A percentile compares a stretch with the other conserved stretches of the same genome.
Evolutionary conservation across 495 filamentous ascomycete species (phyloP).

Genomic region (Aspergillus panamensis): DNA sequence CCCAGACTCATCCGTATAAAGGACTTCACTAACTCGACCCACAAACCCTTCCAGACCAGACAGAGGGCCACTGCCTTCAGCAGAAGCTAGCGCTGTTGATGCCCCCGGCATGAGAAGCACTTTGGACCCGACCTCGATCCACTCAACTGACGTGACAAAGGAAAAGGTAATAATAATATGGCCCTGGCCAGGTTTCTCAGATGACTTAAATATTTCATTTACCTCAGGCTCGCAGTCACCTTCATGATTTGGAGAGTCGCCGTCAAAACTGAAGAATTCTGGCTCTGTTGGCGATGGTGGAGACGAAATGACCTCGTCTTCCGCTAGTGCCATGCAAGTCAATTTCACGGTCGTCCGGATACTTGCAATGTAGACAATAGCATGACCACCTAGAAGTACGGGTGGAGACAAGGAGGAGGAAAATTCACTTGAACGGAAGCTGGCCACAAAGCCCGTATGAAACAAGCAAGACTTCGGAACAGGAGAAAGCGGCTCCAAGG

Average conservation of each 20-base stretch:
- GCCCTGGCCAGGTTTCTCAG: conserved; percentile 24
- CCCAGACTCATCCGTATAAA: conserved; percentile 21
- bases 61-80: conserved; percentile 22
- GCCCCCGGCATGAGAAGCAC: conserved; percentile 74
- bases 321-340: conserved; percentile 46
- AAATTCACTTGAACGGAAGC: conserved; percentile 42
- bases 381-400: conserved; percentile 56
- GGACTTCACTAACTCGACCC: conserved; percentile 40
- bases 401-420: conserved; percentile 38
- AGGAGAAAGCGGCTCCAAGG: conserved; percentile 45
- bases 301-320: conserved; percentile 30
- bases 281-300: conserved; percentile 38
- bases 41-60: conserved; percentile 50
- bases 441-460: conserved; percentile 46
- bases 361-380: conserved; percentile 81
- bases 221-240: conserved; percentile 23
- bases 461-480: conserved; percentile 42
- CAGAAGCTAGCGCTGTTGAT: conserved; percentile 33
- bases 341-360: conserved; percentile 78
- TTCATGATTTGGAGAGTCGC: conserved; percentile 48
- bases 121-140: conserved; percentile 75
- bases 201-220: conserved; percentile 24
- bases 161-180: conserved; percentile 68
- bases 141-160: conserved; percentile 73
- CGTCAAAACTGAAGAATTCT: conserved; percentile 65